Evolutionary conservation across 169 alveolate species (phyloP), one percentile per base, ranked within the genome.

Genomic region (Eimeria acervulina): DNA sequence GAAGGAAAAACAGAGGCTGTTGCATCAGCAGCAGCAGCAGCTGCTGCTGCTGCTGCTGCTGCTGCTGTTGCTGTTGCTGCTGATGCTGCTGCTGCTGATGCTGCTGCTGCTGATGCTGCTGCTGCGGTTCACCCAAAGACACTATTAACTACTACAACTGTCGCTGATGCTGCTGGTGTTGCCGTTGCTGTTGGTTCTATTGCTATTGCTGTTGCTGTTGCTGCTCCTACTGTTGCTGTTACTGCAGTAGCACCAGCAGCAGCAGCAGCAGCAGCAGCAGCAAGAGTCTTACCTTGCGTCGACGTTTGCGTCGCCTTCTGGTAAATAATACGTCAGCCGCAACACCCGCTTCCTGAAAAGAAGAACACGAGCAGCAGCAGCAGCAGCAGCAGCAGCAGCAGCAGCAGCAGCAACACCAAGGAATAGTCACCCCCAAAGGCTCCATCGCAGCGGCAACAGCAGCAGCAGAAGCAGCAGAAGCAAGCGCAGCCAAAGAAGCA

Each of bases 331-430:
- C 19, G 28, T 74, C 85, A 74, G 10, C 23, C 85, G 85, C 15
- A 74, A 52, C 15, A 74, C 85, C 17, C 85, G 85, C 85, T 74
- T 74, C 42, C 85, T 74, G 55, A 10, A 13, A 68, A 12, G 10
- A 21, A 55, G n/a, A 68, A 68, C 68, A 59, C 68, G 52, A 13
- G 52, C 85, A 74, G 15, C 80, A 68, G 80, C 28, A 68, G 80
- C 80, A 28, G 80, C 80, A 68, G 80, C 15, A 26, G 80, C 80
- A 26, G 40, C 68, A 26, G 17, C 80, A 68, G 80, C 51, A 59
- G n/a, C 68, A 36, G 81, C 52, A 17, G 80, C 80, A 68, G 15
- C 36, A 68, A 68, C 15, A 1, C n/a, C 26, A 17, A 74, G 52
- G 26, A n/a, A 52, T 52, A n/a, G 68, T 23, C 68, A 17, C 68